Base-by-base conservation (phyloP, 805 yeast species). In the Metschnikowia bowlesiae region DNA sequence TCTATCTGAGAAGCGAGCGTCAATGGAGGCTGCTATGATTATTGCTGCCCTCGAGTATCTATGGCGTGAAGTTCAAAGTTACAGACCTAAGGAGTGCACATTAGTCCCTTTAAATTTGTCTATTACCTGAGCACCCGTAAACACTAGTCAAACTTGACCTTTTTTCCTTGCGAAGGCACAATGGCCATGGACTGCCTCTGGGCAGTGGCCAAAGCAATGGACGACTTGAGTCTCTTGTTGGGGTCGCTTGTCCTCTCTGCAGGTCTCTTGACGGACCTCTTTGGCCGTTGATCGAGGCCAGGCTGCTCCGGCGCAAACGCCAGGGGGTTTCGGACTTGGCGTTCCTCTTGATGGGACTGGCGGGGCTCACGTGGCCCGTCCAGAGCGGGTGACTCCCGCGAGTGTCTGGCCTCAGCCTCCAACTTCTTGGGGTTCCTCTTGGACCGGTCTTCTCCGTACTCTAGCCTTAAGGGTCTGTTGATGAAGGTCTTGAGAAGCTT, bases 391-490 rank as follows among this genome's bases (percentile, higher is more conserved):
- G 18, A 4, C 10, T 28, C 16, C 13, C 14, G 8, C 2, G 30
- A 13, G 6, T 28, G 28, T 8, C 28, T 45, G 6, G 13, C 18
- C 40, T 43, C 33, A 13, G 28, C 28, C 26, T 36, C 50, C 53
- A 43, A 18, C 46, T 59, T 61, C 58, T 63, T 73, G n/a, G 84
- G 85, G 44, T 70, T 76, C 64, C 89, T 77, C 70, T 87, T 85
- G 39, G 95, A 85, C 70, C 99, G 80, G 65, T 92, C 98, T 70
- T 94, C 97, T 57, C 99, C 99, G 62, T 73, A 92, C 68, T 94
- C 98, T 77, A 92, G 74, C 68, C 96, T 79, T 58, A 90, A 68
- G 1, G 84, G 82, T 68, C 97, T 76, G 55, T 88, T 84, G 53
- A 88, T 80, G 52, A 89, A 71, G 55, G 75, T 80, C 61, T 80